These are phyloP conservation scores for Leptographium wingfieldii DNA, from an alignment of 2,329 filamentous ascomycete genomes.

Conservation along the genomic window DNA sequence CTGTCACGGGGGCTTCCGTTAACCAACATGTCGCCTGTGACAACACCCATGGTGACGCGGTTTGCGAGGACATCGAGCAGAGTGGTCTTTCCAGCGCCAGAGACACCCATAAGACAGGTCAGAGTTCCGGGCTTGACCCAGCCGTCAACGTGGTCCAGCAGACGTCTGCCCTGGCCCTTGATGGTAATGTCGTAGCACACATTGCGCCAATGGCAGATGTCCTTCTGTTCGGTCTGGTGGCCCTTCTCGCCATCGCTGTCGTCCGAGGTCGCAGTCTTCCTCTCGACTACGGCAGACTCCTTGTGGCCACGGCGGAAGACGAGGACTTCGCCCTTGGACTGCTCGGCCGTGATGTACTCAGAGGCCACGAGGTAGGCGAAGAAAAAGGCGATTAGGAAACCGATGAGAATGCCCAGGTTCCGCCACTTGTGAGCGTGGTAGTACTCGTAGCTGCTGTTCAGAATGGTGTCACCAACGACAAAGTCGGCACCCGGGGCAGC, in stretches of 20 bases:
- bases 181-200: slow-evolving; percentile 70
- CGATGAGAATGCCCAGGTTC: slow-evolving; percentile 58
- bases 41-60: slow-evolving; percentile 78
- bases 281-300: slow-evolving; percentile 35
- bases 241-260: slow-evolving; percentile 35
- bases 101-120: slow-evolving; percentile 84
- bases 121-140: slow-evolving; percentile 90
- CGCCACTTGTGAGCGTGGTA: slow-evolving; percentile 49
- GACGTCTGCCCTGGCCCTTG: slow-evolving; percentile 60
- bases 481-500: slow-evolving; percentile 28
- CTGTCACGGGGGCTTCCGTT: slow-evolving; percentile 55
- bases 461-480: slow-evolving; percentile 20
- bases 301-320: slow-evolving; percentile 57
- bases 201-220: slow-evolving; percentile 76
- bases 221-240: slow-evolving; percentile 47
- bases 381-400: slow-evolving; percentile 48
- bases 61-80: slow-evolving; percentile 77
- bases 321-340: slow-evolving; percentile 64
- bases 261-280: slow-evolving; percentile 15
- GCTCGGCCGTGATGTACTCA: slow-evolving; percentile 50
- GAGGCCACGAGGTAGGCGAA: slow-evolving; percentile 47
- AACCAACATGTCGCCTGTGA: slow-evolving; percentile 68
- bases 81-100: slow-evolving; percentile 89
- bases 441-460: slow-evolving; percentile 44
- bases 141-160: slow-evolving; percentile 77